Base-by-base conservation (phyloP, 176 grass and related monocot genomes). In the Triticum turgidum region DNA sequence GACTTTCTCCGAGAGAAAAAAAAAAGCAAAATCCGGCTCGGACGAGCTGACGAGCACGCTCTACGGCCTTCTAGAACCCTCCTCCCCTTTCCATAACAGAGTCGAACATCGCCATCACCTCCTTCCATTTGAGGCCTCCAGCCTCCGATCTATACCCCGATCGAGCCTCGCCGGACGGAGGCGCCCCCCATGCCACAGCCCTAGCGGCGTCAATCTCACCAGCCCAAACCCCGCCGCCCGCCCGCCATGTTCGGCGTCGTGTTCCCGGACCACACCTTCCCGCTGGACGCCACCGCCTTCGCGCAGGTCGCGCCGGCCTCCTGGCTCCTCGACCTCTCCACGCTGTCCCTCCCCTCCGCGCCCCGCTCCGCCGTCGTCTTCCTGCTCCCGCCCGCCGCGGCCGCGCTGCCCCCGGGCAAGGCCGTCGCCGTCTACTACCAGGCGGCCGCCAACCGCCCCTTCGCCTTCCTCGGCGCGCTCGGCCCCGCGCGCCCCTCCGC, bases 181-280 rank as follows among this genome's bases (percentile, higher is more conserved):
- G 14, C 51, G 15, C 51, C 18, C 5, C 51, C 51, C 51, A 54
- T 66, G 62, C 14, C 39, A 81, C 38, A 47, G 20, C 15, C 79
- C 74, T 81, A 88, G 75, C 68, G 61, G 69, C 68, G 73, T 73
- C 41, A 37, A 24, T 33, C 73, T 32, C 73, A 18, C 44, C 70
- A 75, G 39, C 27, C 82, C 67, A 61, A 68, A 9, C 18, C 21
- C 38, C 15, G 9, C 39, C 63, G 9, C 69, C 72, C 71, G 72
- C 42, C 72, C 73, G 73, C 85, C 85, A 98, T 98, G 96, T 98
- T 98, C 70, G 96, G 93, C 27, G 86, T 98, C 27, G 86, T 98
- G 59, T 98, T 98, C 69, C 93, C 96, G 34, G 91, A 98, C 5
- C 93, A 92, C 76, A 98, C 87, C 66, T 98, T 83, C 63, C 93